Evolutionary conservation across 176 grass and related monocot species (phyloP), one percentile per base, ranked within the genome.

Genomic region (Oryza officinalis): DNA sequence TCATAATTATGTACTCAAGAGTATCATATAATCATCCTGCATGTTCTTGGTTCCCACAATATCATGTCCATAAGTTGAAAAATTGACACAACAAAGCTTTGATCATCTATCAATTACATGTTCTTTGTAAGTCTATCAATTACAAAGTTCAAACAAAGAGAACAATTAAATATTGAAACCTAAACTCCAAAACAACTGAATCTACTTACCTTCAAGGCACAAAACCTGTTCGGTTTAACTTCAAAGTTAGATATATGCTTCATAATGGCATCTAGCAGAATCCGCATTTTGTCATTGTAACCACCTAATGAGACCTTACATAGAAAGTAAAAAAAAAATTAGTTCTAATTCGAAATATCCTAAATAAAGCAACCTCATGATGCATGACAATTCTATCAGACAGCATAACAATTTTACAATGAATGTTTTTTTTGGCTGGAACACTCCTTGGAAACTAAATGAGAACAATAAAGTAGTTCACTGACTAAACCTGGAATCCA

Each of bases 221-320:
- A 88, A 93, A 98, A 98, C 65, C 95, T 88, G 84, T 90, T 89
- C 28, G 90, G 90, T 79, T 93, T 95, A 68, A 98, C 92, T 93
- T 93, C 88, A 90, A 98, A 98, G 38, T 95, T 84, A 28, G 72
- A 76, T 86, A 98, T 98, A 74, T 89, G 89, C 41, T 76, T 84
- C 71, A 93, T 40, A 90, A 98, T 88, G 76, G 92, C 89, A 80
- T 98, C 64, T 76, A 98, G 79, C 45, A 98, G 82, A 87, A 91
- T 86, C 81, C 82, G 88, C 95, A 95, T 91, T 86, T 95, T 98
- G 74, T 98, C 86, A 93, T 94, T 98, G 78, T 95, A 98, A 86
- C 95, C 95, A 79, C 66, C 81, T 63, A 95, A 65, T 26, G 47
- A 80, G 50, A 95, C 90, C 95, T 98, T 86, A 84, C 20, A 84